A percentile compares a stretch with the other conserved stretches of the same genome.
Evolutionary conservation across 2,329 filamentous ascomycete species (phyloP).

Genomic region (Arthrobotrys conoides): DNA sequence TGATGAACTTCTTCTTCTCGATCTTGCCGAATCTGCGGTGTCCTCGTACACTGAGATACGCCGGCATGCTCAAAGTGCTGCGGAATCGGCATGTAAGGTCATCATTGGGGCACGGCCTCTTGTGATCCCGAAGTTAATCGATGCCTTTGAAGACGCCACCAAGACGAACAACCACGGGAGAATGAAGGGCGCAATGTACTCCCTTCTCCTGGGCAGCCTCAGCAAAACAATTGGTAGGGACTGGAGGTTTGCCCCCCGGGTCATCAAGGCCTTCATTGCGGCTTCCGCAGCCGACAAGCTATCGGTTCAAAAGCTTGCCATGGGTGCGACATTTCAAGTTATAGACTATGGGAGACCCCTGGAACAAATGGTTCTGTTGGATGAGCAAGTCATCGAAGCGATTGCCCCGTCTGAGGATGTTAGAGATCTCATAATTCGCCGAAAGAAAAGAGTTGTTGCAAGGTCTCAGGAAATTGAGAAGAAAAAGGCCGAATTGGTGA

Average conservation of each 20-base stretch:
- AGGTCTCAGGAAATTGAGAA: constrained; percentile 75
- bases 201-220: constrained; percentile 87
- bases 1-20: constrained; percentile 85
- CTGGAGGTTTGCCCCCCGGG: constrained; percentile 93
- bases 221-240: constrained; percentile 89
- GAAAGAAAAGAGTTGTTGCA: constrained; percentile 72
- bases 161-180: constrained; percentile 85
- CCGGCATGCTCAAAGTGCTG: constrained; percentile 90
- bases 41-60: constrained; percentile 96
- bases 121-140: constrained; percentile 88
- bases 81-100: constrained; percentile 92
- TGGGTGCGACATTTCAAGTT: constrained; percentile 84
- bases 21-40: constrained; percentile 89
- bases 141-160: constrained; percentile 82
- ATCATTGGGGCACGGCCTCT: constrained; percentile 88
- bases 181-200: constrained; percentile 95
- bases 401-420: constrained; percentile 79
- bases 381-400: constrained; percentile 78
- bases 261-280: constrained; percentile 90
- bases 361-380: constrained; percentile 86
- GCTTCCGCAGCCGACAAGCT: constrained; percentile 92
- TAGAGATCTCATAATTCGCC: constrained; percentile 80
- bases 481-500: constrained; percentile 83
- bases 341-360: constrained; percentile 92
- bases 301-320: constrained; percentile 90